Conservation (phyloP, 208 protist species). For the Blastocrithidia nonstop region DNA sequence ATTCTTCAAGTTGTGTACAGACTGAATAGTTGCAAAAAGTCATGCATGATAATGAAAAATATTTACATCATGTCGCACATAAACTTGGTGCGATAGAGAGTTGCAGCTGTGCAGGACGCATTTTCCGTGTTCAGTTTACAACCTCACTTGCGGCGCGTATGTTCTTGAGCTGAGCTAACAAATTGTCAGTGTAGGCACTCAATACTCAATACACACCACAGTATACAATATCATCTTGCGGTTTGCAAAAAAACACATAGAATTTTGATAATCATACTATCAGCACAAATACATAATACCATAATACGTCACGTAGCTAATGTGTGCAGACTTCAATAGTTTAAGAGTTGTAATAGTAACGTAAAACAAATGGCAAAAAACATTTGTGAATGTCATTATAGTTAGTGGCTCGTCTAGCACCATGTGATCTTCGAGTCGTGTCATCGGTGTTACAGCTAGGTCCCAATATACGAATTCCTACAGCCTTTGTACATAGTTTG, state of each 20-base stretch:
- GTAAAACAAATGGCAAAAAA: background rate
- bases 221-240: too few relatives aligned
- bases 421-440: slow-evolving; percentile 12
- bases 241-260: too few relatives aligned
- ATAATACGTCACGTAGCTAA: too few relatives aligned
- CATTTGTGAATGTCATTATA: background rate
- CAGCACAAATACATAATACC: too few relatives aligned
- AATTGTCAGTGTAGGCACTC: slow-evolving; percentile 4
- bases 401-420: slow-evolving; percentile 11
- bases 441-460: slow-evolving; percentile 27
- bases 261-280: too few relatives aligned
- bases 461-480: slow-evolving; percentile 34
- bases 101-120: slow-evolving; percentile 10
- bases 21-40: background rate
- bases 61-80: slow-evolving; percentile 7
- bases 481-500: slow-evolving; percentile 33
- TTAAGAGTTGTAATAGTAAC: background rate
- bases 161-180: slow-evolving; percentile 15
- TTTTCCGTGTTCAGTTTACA: slow-evolving; percentile 48
- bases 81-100: slow-evolving; percentile 42
- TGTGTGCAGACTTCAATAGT: too few relatives aligned
- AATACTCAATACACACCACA: too few relatives aligned
- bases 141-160: slow-evolving; percentile 21
- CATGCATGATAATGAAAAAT: background rate
- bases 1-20: too few relatives aligned